A percentile compares a stretch with the other conserved stretches of the same genome.
phyloP scores from a whole-genome alignment of 2,329 filamentous ascomycete genomes.

The Calcarisporium arbuscula region DNA sequence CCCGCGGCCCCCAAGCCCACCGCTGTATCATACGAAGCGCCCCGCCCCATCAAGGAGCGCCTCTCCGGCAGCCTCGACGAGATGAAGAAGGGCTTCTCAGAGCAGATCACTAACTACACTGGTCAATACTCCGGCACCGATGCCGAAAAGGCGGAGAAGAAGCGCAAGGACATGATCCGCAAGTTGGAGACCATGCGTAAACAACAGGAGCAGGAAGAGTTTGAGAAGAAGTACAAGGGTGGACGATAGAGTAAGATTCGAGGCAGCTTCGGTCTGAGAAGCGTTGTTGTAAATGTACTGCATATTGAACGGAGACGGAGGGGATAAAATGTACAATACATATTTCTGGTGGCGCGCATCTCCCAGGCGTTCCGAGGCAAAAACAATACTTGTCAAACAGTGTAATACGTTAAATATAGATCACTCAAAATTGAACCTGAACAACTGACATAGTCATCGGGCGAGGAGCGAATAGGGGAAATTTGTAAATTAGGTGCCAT shows the following conservation, averaged over 20 bases:
- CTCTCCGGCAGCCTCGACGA: conserved; percentile 26
- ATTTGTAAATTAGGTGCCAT: too few species aligned
- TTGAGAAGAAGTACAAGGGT: conserved; percentile 35
- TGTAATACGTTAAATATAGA: neutral
- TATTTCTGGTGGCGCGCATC: conserved; percentile 5
- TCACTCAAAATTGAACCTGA: conserved; percentile 7
- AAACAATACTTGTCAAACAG: too few species aligned
- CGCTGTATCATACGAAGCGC: conserved; percentile 27
- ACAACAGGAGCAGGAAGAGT: conserved; percentile 30
- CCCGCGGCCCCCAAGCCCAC: conserved; percentile 4
- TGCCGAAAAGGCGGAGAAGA: conserved; percentile 27
- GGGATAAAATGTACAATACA: neutral
- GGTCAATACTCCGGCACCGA: conserved; percentile 25
- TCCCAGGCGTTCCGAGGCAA: neutral
- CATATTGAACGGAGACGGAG: too few species aligned
- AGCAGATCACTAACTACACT: conserved; percentile 26
- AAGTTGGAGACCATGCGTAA: conserved; percentile 29
- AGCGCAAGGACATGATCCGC: conserved; percentile 25
- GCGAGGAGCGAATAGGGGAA: too few species aligned
- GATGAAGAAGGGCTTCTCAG: conserved; percentile 30
- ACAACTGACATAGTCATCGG: too few species aligned
- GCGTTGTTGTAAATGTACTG: too few species aligned
- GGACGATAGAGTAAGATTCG: conserved; percentile 17
- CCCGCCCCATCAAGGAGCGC: conserved; percentile 22
- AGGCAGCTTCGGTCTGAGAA: too few species aligned